A percentile compares a stretch with the other conserved stretches of the same genome.
Evolutionary conservation across 305 asterid species (phyloP).

Genomic region (Striga hermonthica): DNA sequence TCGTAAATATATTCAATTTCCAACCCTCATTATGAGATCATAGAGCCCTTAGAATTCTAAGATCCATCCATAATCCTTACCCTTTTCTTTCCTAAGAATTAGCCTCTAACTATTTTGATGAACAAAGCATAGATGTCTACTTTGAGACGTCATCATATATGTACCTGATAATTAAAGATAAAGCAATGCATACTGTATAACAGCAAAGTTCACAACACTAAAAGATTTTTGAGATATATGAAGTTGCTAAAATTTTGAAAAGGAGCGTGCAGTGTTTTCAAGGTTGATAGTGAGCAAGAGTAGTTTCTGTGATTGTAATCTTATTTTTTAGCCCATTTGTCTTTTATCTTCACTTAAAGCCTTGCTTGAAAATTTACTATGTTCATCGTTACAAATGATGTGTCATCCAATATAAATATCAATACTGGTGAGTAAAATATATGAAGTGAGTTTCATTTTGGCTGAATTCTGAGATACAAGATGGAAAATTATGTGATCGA

Average conservation of each 20-base stretch:
- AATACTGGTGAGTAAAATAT: background rate
- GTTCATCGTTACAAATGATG: background rate
- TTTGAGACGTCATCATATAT: background rate
- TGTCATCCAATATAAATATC: background rate
- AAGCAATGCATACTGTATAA: background rate
- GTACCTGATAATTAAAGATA: background rate
- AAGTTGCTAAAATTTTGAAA: background rate
- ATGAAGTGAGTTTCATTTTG: background rate
- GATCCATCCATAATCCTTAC: background rate
- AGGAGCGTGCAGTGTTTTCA: background rate
- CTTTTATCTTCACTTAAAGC: background rate
- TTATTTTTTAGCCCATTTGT: background rate
- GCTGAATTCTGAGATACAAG: background rate
- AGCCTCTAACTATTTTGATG: background rate
- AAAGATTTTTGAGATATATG: background rate
- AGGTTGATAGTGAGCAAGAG: background rate
- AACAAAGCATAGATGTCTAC: background rate
- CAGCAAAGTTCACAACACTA: background rate
- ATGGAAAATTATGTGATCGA: background rate
- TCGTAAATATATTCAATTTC: background rate
- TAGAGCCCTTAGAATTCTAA: background rate
- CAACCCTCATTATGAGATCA: background rate
- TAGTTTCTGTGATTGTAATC: background rate
- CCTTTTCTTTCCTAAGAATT: background rate
- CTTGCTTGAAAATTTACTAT: background rate